Percentiles rank a stretch among this genome's conserved stretches.
These are phyloP conservation scores for Thamnidium elegans DNA, from an alignment of 192 early-diverging fungal genomes.

Conservation along the genomic window DNA sequence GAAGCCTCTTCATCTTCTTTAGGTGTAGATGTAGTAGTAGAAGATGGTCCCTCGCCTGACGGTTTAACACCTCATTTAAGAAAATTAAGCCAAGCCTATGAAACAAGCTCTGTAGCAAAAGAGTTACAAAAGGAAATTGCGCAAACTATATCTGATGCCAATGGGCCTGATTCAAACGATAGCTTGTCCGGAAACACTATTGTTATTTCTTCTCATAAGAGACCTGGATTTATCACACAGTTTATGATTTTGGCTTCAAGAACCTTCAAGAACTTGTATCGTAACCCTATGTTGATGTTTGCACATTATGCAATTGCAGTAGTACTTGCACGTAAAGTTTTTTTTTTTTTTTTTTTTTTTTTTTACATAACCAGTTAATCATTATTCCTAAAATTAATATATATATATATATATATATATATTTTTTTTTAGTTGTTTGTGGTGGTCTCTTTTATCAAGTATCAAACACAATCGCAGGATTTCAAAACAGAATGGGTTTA, in stretches of 20 bases:
- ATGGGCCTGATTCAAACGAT: background rate
- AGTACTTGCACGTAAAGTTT: slow-evolving; percentile 52
- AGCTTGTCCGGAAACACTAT: too few relatives aligned
- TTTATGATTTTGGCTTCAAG: slow-evolving; percentile 71
- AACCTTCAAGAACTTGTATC: slow-evolving; percentile 78
- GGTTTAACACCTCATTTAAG: slow-evolving; percentile 34
- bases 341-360: slow-evolving; percentile 1
- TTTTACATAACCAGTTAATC: too few relatives aligned
- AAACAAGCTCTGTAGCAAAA: slow-evolving; percentile 32
- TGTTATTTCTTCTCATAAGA: slow-evolving; percentile 34
- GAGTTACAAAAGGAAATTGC: slow-evolving; percentile 36
- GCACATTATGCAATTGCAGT: slow-evolving; percentile 72
- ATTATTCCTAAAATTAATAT: too few relatives aligned
- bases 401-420: too few relatives aligned
- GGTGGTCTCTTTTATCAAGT: slow-evolving; percentile 63
- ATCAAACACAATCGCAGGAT: slow-evolving; percentile 55
- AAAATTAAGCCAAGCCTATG: slow-evolving; percentile 31
- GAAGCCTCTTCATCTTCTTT: background rate
- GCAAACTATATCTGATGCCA: background rate
- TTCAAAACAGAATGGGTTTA: slow-evolving; percentile 60
- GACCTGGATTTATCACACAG: slow-evolving; percentile 65
- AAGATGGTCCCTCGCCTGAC: background rate
- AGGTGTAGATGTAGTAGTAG: background rate
- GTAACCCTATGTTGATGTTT: slow-evolving; percentile 76
- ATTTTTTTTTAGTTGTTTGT: slow-evolving; percentile 49